phyloP scores from a whole-genome alignment of 805 yeast genomes.

The Debaryomyces castellii region DNA sequence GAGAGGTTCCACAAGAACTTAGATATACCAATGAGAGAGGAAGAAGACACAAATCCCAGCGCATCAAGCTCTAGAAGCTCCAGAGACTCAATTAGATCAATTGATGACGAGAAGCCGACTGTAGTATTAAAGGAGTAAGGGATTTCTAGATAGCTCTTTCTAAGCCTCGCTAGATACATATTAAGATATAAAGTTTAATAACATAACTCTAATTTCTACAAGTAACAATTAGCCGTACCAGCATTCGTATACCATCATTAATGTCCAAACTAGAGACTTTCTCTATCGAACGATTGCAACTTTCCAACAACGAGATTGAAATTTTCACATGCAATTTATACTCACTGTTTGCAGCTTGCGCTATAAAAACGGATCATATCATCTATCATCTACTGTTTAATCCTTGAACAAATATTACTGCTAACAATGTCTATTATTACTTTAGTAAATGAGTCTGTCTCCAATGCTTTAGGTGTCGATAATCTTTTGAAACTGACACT shows the following conservation, averaged over 20 bases:
- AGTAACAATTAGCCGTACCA: no score
- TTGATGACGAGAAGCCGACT: background rate
- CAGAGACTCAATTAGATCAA: background rate
- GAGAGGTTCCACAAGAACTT: conserved; percentile 36
- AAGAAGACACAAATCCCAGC: background rate
- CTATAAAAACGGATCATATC: background rate
- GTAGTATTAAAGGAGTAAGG: background rate
- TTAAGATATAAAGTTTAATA: no score
- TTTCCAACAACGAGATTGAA: background rate
- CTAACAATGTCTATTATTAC: background rate
- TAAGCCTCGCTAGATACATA: no score
- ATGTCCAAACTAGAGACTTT: no score
- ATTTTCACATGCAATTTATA: background rate
- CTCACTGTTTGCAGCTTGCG: background rate
- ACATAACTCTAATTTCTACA: no score
- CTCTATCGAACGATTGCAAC: background rate
- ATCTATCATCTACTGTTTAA: background rate
- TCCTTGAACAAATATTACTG: no score
- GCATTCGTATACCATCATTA: no score
- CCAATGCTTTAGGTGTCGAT: background rate
- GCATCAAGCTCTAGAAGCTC: background rate
- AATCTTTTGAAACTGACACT: background rate
- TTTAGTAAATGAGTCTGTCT: background rate
- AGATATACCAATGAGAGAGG: background rate
- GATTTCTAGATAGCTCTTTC: no score